Base-by-base conservation (phyloP, 768 basidiomycete species). In the Porphyrellus cyaneotinctus region DNA sequence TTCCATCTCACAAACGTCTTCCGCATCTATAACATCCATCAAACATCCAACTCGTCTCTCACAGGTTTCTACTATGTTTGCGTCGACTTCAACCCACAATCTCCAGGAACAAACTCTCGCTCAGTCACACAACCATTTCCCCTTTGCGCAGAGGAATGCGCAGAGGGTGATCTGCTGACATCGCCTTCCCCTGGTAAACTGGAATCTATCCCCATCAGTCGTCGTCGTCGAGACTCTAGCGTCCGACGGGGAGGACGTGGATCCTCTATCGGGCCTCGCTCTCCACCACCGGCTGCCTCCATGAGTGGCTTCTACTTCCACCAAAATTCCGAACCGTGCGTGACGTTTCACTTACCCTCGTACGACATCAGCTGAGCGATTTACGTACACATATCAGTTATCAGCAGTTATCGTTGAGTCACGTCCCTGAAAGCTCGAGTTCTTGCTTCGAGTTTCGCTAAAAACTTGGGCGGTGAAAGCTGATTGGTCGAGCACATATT, bases 251-350 rank as follows among this genome's bases (percentile, higher is more conserved):
- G 66, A 17, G 68, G 72, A 43, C 76, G 80, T 20, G 77, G 79
- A 15, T 70, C 79, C 15, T 78, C 80, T 5, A 60, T 76, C n/a
- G 73, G 76, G 33, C 77, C 79, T 41, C 71, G 72, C 52, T 66
- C 74, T 50, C 67, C 74, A 42, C 72, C 77, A 6, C 75, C 82
- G 8, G 65, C 80, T 44, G 89, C 88, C 6, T 83, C 83, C 24
- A 91, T 91, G 88, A 87, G 81, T 58, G 90, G 93, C 33, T 95
- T 91, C 73, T 95, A 95, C 71, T 95, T 90, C 72, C 91, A 94
- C 70, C 86, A 87, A 76, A 88, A 92, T 67, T 93, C 90, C 50
- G 90, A 91, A 64, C 91, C 91, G 91, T 93, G 65, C 74, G 88
- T 82, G n/a, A 8, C 31, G 20, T 57, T 30, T 56, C 49, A 43